Base-by-base conservation (phyloP, 164 flowering plant species). In the Liriodendron chinense region DNA sequence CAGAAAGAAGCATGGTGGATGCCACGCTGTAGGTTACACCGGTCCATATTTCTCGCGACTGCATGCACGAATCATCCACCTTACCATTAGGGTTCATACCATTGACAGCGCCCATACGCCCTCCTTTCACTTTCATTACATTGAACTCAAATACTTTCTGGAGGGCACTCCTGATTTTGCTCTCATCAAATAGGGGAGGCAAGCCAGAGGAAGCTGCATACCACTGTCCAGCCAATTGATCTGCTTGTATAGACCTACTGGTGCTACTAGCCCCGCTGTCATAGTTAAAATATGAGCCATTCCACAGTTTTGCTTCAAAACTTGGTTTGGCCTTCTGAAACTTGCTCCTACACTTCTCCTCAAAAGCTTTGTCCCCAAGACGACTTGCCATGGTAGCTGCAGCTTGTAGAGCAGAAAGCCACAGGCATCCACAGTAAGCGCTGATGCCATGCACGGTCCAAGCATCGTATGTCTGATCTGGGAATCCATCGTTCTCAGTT, bases 371-470 rank as follows among this genome's bases (percentile, higher is more conserved):
- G 80, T 92, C 94, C 20, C 94, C 98, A 56, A 94, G 78, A 67
- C 87, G 88, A 71, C 82, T 77, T 53, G 96, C 98, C 98, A 94
- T 94, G 61, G 98, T 91, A 72, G 96, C 96, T 67, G 96, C 95
- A 77, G 98, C 97, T 84, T 94, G 93, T 22, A 94, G 88, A 56
- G 98, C 98, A 75, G 96, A 94, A 78, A 94, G 88, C 98, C 98
- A 94, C 71, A 94, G 77, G 81, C 98, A 84, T 26, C 98, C 98
- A 85, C 98, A 94, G 77, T 94, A 94, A 47, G 98, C 95, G 83
- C 97, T 92, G 53, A 94, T 79, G 9, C 98, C 98, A 78, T 94
- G 98, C 77, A 94, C 98, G 0, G 97, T 92, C 98, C 98, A 94
- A 24, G 98, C 64, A 86, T 94, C 98, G 75, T 94, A 94, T 5